Evolutionary conservation across 441 rosid species (phyloP), one percentile per base, ranked within the genome.

Genomic region (Biscutella laevigata): DNA sequence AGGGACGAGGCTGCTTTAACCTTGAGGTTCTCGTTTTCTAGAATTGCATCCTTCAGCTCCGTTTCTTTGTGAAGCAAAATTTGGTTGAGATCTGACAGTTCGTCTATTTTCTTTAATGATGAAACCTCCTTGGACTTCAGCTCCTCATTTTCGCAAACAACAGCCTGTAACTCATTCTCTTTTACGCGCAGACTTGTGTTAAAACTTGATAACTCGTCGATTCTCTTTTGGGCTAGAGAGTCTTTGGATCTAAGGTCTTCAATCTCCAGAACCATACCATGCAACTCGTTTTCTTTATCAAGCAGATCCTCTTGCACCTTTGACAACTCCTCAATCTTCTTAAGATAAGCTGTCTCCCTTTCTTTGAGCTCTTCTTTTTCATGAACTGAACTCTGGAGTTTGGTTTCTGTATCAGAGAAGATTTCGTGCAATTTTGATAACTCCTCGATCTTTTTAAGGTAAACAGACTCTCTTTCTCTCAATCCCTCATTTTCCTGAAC

Each of bases 281-380:
- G 26, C 45, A 54, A 37, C 42, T 38, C 54, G 30, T 37, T 62
- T 45, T 62, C 61, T 62, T 62, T 62, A 11, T 37, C 24, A 45
- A 45, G 42, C 22, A 62, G 48, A 21, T 82, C 89, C 70, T 82
- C 84, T 22, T 86, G 87, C 72, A 78, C 64, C 65, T 74, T 78
- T 22, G 95, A 74, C 60, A 86, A 69, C 48, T 84, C 94, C 48
- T 84, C 95, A 9, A 84, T 66, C 75, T 82, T 90, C 66, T 70
- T 69, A 14, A 72, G 66, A 27, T 84, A 72, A 46, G 62, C 67
- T 17, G 67, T 67, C 62, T 84, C 91, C 64, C 71, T 81, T 33
- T 68, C 71, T 72, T 47, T 74, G 34, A 84, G 72, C 53, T 82
- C 87, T 67, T 79, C 84, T 22, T 79, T 80, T 65, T 82, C 89